Evolutionary conservation across 179 eudicot genomes (phyloP).

Genomic region (Silene vulgaris): DNA sequence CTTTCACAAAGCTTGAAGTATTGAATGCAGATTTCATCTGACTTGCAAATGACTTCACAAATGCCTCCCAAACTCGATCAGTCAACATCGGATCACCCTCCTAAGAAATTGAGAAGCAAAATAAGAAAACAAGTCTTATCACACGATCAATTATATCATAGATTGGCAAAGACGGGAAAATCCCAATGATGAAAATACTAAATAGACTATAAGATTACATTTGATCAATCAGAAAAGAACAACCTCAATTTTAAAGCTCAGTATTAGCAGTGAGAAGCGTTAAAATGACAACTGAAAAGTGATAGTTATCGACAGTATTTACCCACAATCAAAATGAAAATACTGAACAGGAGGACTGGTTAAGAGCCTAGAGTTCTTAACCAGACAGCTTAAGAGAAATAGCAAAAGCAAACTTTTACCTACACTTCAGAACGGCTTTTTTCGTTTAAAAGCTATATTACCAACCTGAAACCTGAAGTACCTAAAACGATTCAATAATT

Average conservation of each 20-base stretch:
- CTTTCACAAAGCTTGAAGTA: slow-evolving; percentile 87
- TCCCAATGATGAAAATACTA: not conserved
- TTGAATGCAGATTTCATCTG: slow-evolving; percentile 90
- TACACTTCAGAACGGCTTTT: not conserved
- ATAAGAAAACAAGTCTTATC: slow-evolving; percentile 19
- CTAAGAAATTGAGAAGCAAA: slow-evolving; percentile 32
- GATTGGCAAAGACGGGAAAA: not conserved
- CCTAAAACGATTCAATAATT: no score
- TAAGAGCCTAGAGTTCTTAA: not conserved
- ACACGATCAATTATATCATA: not conserved
- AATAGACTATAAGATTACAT: no score
- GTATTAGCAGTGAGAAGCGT: no score
- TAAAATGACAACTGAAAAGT: no score
- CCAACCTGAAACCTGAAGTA: no score
- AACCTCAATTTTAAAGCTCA: not conserved
- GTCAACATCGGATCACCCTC: slow-evolving; percentile 81
- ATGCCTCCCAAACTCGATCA: slow-evolving; percentile 91
- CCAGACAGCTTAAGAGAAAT: not conserved
- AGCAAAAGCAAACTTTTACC: not conserved
- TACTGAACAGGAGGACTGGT: not conserved
- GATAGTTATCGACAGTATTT: not conserved
- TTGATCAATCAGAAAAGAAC: not conserved
- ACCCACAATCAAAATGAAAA: not conserved
- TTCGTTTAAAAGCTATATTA: no score
- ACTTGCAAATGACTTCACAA: slow-evolving; percentile 75